These are phyloP conservation scores for Leersia perrieri DNA, from an alignment of 176 grass and related monocot genomes.

Conservation along the genomic window DNA sequence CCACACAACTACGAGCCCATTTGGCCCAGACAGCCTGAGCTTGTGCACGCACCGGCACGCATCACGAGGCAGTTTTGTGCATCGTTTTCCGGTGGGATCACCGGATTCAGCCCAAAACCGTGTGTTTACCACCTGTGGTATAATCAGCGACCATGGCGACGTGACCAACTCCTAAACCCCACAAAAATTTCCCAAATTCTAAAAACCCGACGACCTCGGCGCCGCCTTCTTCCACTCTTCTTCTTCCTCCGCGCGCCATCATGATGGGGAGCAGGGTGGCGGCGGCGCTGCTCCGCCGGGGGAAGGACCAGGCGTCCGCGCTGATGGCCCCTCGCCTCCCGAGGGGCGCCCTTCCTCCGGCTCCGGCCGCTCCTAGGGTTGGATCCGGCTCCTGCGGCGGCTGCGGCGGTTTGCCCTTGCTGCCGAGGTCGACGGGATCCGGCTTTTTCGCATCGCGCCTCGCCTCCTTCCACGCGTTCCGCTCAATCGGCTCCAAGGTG, in stretches of 20 bases:
- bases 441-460: background rate
- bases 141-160: background rate
- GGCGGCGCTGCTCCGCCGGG: slow-evolving; percentile 66
- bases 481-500: slow-evolving; percentile 35
- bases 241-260: slow-evolving; percentile 26
- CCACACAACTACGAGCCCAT: background rate
- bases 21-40: background rate
- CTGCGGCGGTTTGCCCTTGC: slow-evolving; percentile 17
- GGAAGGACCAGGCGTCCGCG: slow-evolving; percentile 32
- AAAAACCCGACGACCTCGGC: slow-evolving; percentile 17
- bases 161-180: slow-evolving; percentile 31
- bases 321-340: slow-evolving; percentile 14
- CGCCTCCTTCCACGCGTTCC: slow-evolving; percentile 52
- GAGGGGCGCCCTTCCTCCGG: background rate
- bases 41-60: background rate
- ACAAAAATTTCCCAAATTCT: background rate
- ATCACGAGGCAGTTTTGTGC: background rate
- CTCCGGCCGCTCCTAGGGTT: slow-evolving; percentile 24
- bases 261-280: slow-evolving; percentile 49
- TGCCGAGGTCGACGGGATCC: background rate
- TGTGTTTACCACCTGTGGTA: background rate
- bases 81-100: background rate
- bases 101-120: background rate
- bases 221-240: background rate
- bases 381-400: slow-evolving; percentile 16